Base-by-base conservation (phyloP, 1,284 basidiomycete genomes). In the Neolentinus lepideus region DNA sequence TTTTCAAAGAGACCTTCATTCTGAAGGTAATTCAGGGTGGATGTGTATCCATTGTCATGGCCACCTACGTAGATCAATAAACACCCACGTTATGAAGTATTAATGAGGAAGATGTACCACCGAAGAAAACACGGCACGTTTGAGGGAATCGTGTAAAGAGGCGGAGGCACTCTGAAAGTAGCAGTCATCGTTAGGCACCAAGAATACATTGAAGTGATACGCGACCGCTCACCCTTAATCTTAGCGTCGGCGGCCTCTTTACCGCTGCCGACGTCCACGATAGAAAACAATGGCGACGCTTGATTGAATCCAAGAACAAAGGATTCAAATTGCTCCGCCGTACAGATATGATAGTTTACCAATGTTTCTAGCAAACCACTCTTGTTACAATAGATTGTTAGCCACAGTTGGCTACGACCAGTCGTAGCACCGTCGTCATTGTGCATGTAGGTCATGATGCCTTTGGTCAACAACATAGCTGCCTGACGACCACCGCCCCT, bases 241-340 rank as follows among this genome's bases (percentile, higher is more conserved):
- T 84, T 84, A 21, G 75, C 67, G 63, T 83, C 80, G 2, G 76
- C 74, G 10, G 78, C 79, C 60, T 83, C 81, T 64, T 83, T 82
- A 8, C 76, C 78, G 19, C 63, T 66, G 0, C 80, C 80, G n/a
- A 78, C 80, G 62, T 83, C 81, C 48, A 79, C 70, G 22, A 84
- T 76, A 58, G 71, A 72, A 65, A 78, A 77, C 51, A 76, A 62
- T 3, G 74, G 75, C 1, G 73, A 69, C 8, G 76, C 71, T 59
- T 75, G 72, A 59, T 76, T 78, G 60, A 80, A 75, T 3, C 77
- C 78, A 24, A 69, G 61, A 14, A 78, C 62, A 62, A 80, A 80
- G 19, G 67, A 67, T 26, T 73, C 72, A 57, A 79, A 79, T 52
- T 76, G 65, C 24, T 71, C 71, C 4, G 65, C 54, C 3, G 67